phyloP scores from a whole-genome alignment of 2,329 filamentous ascomycete species.

The Rhexocercosporidium sp. region DNA sequence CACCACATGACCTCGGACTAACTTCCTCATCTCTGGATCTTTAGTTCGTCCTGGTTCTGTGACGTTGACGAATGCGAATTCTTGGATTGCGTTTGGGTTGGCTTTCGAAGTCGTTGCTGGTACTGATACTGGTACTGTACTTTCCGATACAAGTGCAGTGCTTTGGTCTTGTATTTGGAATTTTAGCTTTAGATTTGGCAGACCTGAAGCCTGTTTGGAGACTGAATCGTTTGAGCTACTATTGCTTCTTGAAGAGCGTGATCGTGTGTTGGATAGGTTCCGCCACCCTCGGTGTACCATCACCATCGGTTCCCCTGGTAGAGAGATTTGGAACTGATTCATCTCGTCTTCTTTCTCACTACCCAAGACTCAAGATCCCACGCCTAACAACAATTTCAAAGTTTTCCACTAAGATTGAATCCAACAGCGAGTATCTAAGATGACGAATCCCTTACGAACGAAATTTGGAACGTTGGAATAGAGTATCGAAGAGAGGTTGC shows the following conservation, averaged over 20 bases:
- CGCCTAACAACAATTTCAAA: no score
- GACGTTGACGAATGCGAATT: slow-evolving; percentile 24
- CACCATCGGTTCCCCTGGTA: background rate
- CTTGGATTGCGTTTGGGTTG: background rate
- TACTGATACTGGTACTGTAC: background rate
- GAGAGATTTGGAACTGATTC: background rate
- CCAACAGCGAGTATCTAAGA: no score
- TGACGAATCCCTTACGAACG: no score
- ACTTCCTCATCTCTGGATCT: slow-evolving; percentile 16
- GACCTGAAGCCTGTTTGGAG: background rate
- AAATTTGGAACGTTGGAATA: no score
- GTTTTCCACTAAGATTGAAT: no score
- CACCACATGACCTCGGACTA: slow-evolving; percentile 22
- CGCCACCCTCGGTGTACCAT: background rate
- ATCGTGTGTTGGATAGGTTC: background rate
- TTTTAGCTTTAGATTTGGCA: background rate
- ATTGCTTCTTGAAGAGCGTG: background rate
- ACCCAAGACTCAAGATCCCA: background rate
- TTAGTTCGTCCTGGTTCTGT: slow-evolving; percentile 12
- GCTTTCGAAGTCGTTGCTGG: background rate
- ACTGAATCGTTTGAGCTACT: background rate
- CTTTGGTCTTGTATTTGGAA: background rate
- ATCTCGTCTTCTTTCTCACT: background rate
- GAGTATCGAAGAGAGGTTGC: no score
- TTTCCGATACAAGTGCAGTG: background rate